These are phyloP conservation scores for Colletotrichum sidae DNA, from an alignment of 2,329 filamentous ascomycete genomes.

Conservation along the genomic window DNA sequence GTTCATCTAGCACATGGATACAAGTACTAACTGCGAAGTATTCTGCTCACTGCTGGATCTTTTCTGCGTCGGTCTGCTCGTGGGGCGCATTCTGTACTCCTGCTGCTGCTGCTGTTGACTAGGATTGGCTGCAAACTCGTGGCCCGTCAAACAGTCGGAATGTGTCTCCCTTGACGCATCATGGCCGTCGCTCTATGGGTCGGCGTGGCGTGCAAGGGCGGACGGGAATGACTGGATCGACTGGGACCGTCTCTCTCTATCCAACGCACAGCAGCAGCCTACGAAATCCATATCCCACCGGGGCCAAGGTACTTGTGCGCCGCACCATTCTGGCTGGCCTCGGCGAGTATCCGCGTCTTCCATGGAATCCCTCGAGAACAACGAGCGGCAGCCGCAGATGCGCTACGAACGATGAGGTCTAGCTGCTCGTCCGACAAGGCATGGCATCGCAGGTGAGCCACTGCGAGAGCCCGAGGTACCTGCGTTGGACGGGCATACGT, in stretches of 20 bases:
- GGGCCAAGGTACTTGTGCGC: conserved; percentile 9
- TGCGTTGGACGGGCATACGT: conserved; percentile 26
- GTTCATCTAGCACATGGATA: too few relatives aligned
- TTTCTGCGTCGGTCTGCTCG: too few relatives aligned
- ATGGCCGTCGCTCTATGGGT: conserved; percentile 21
- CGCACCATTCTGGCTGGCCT: conserved; percentile 12
- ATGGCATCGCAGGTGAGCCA: neutral
- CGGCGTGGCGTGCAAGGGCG: conserved; percentile 34
- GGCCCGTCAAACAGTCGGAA: too few relatives aligned
- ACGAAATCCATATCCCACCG: neutral
- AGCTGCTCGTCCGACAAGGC: neutral
- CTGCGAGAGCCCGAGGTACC: conserved; percentile 14
- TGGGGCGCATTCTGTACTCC: neutral
- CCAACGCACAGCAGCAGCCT: conserved; percentile 4
- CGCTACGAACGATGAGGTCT: conserved; percentile 19
- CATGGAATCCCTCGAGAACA: neutral
- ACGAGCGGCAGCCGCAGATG: neutral
- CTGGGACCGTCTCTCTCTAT: conserved; percentile 6
- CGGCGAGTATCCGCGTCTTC: conserved; percentile 22
- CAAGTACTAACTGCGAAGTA: too few relatives aligned
- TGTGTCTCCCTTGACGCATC: conserved; percentile 18
- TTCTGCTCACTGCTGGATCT: too few relatives aligned
- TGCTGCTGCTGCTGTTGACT: neutral
- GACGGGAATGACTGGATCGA: conserved; percentile 32
- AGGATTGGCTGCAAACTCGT: too few relatives aligned